These are phyloP conservation scores for Metahyphopichia silvanorum DNA, from an alignment of 805 yeast species.

Conservation along the genomic window DNA sequence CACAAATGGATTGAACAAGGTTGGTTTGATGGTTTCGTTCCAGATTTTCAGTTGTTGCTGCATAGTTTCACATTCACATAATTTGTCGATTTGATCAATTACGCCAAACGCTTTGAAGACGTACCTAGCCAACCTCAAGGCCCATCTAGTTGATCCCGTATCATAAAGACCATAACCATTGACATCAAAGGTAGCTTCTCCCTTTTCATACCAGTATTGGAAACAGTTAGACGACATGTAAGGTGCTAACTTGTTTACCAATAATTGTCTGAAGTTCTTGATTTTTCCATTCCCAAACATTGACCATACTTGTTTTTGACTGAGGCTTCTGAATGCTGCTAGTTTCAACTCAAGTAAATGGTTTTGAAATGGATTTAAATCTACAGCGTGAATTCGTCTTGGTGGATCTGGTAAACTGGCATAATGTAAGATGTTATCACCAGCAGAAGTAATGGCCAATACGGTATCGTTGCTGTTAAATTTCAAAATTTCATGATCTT, in stretches of 20 bases:
- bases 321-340: slow-evolving; percentile 60
- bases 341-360: slow-evolving; percentile 76
- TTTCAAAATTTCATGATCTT: slow-evolving; percentile 65
- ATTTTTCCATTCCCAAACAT: slow-evolving; percentile 75
- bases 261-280: slow-evolving; percentile 39
- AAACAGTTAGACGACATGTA: slow-evolving; percentile 76
- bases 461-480: slow-evolving; percentile 65
- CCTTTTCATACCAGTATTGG: slow-evolving; percentile 74
- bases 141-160: slow-evolving; percentile 88
- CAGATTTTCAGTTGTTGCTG: slow-evolving; percentile 64
- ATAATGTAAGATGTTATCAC: slow-evolving; percentile 75
- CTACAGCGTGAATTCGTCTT: slow-evolving; percentile 77
- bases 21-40: slow-evolving; percentile 61
- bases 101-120: slow-evolving; percentile 59
- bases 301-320: slow-evolving; percentile 63
- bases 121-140: slow-evolving; percentile 62
- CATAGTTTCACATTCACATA: slow-evolving; percentile 57
- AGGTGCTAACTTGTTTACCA: slow-evolving; percentile 57
- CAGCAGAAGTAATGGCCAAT: slow-evolving; percentile 82
- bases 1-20: slow-evolving; percentile 66
- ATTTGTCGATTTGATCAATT: slow-evolving; percentile 44
- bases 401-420: slow-evolving; percentile 74
- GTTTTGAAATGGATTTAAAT: slow-evolving; percentile 78
- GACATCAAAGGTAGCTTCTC: slow-evolving; percentile 51
- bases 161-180: slow-evolving; percentile 67